Conservation (phyloP, 2,329 filamentous ascomycete genomes). For the Apiospora hydei region DNA sequence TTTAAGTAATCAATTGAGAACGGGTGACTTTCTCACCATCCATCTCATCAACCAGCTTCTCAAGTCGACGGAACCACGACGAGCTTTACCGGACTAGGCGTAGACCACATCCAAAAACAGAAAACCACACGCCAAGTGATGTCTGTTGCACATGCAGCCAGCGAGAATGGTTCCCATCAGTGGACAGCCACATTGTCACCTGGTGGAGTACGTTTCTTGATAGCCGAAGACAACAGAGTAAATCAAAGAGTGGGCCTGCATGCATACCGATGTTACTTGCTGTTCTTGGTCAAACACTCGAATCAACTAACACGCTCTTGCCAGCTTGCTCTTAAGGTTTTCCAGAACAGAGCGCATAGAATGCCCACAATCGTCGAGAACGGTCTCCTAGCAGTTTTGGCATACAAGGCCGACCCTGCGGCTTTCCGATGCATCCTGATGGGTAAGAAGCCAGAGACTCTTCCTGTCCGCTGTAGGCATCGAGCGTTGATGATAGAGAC, state of each 20-base stretch:
- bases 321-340: not conserved
- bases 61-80: not conserved
- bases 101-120: not conserved
- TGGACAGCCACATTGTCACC: not conserved
- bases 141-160: not conserved
- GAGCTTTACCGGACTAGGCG: not conserved
- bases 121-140: not conserved
- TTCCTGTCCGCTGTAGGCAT: not conserved
- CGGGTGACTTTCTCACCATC: not conserved
- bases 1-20: too few relatives aligned
- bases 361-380: not conserved
- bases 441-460: not conserved
- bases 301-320: not conserved
- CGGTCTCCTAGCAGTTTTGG: not conserved
- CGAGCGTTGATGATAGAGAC: not conserved
- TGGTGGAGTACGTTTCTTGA: not conserved
- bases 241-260: not conserved
- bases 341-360: not conserved
- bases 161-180: not conserved
- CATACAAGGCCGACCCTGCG: conserved; percentile 6
- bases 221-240: not conserved
- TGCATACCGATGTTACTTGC: not conserved
- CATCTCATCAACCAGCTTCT: not conserved
- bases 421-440: conserved; percentile 16
- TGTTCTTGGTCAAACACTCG: too few relatives aligned